Evolutionary conservation across 2,329 filamentous ascomycete genomes (phyloP), one percentile per base, ranked within the genome.

Genomic region (Sarocladiaceae sp.): DNA sequence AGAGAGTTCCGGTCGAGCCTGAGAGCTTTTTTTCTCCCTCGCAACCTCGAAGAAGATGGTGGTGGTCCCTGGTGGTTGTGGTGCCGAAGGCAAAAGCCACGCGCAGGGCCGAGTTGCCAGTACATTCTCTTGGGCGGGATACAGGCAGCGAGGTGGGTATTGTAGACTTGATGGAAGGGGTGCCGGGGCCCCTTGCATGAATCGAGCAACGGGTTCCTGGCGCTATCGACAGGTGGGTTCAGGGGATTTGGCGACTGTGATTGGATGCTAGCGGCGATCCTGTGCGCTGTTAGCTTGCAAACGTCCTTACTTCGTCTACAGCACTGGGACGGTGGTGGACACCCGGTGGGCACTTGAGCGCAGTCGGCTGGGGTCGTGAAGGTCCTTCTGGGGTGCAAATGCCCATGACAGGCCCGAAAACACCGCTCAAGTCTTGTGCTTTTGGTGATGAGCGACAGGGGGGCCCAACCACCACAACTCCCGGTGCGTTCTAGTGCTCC

Each of bases 1-100:
- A 41, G 23, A 41, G 21, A 41, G 24, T 41, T 41, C 37, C 23
- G 19, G 19, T 11, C 26, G 13, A 11, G 29, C 6, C 18, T 16
- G 23, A 41, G 23, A 41, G 23, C 5, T 10, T 7, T 41, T 27
- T 41, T 41, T n/a, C n/a, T n/a, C n/a, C n/a, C n/a, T n/a, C n/a
- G n/a, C n/a, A n/a, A n/a, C n/a, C 26, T 7, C 26, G 13, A 7
- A 29, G 13, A 13, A 7, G 26, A 13, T 29, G 26, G 26, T 29
- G 26, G 26, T 29, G 7, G 5, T 41, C 23, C n/a, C n/a, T n/a
- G n/a, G 24, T 15, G 4, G 6, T 29, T 11, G 11, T 15, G 34
- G 37, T 41, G 37, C 37, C 37, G 37, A 41, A 41, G 37, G 18
- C 37, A 41, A 41, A 41, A 41, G 20, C 23, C 37, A 41, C 37